Conservation (phyloP, 2,329 filamentous ascomycete species). For the Phialocephala sp. region DNA sequence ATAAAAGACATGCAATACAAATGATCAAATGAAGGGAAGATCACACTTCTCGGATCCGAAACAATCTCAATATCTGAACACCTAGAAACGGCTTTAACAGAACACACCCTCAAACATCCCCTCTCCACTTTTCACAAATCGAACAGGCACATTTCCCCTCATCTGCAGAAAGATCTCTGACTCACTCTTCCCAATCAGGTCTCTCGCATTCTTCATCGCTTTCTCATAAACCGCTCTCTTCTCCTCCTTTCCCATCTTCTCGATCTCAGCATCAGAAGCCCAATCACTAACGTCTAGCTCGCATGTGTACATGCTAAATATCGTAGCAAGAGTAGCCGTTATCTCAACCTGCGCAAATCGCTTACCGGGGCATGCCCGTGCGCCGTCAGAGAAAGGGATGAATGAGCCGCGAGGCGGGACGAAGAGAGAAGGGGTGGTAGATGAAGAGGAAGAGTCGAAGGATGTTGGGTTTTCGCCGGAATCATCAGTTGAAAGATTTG, state of each 20-base stretch:
- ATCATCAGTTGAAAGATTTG: not conserved
- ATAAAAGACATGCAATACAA: too few relatives aligned
- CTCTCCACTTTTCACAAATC: constrained; percentile 13
- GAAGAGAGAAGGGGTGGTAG: not conserved
- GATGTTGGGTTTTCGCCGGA: not conserved
- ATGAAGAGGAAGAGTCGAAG: not conserved
- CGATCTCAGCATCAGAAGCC: not conserved
- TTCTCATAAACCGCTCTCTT: constrained; percentile 15
- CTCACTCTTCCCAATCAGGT: constrained; percentile 10
- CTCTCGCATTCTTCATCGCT: constrained; percentile 14
- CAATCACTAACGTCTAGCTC: constrained; percentile 26
- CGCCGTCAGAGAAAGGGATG: constrained; percentile 40
- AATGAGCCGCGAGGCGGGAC: constrained; percentile 28
- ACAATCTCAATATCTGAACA: too few relatives aligned
- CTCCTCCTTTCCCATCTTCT: not conserved
- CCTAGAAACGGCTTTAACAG: too few relatives aligned
- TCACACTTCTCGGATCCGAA: too few relatives aligned
- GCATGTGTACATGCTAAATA: constrained; percentile 24
- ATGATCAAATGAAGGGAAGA: too few relatives aligned
- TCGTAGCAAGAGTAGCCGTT: constrained; percentile 34
- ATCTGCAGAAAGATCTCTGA: constrained; percentile 14
- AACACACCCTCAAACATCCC: constrained; percentile 8
- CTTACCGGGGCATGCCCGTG: constrained; percentile 39
- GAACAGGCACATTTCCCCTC: constrained; percentile 10
- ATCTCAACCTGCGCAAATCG: constrained; percentile 44